Evolutionary conservation across 2,329 filamentous ascomycete species (phyloP), one percentile per base, ranked within the genome.

Genomic region (Arthrobotrys iridis): DNA sequence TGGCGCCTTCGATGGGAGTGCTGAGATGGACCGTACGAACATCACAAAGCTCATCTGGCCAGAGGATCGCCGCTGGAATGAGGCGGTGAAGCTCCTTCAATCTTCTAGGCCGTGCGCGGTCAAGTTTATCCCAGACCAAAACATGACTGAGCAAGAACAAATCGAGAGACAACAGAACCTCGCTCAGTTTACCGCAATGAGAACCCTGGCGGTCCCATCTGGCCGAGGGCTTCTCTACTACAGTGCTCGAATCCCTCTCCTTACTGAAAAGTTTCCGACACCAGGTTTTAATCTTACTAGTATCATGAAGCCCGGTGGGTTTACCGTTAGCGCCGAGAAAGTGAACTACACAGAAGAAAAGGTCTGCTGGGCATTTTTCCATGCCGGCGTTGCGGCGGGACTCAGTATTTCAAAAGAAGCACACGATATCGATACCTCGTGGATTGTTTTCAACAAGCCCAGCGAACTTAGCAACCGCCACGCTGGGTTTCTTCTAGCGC

Each of bases 381-480:
- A 99, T 81, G 93, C 96, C 71, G 95, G 95, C 4, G 94, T 96
- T 28, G 91, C 94, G n/a, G 92, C 92, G 22, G 95, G 95, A 2
- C 84, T 99, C 24, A 92, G 93, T 68, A 96, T 99, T 59, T 97
- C 95, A 4, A 90, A 90, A 10, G 87, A 92, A 66, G 94, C 93
- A 2, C 93, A 93, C 80, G 94, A 94, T 2, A 98, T 99, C 77
- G 95, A 99, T 80, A 97, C 93, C 0, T 98, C 94, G 0, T 99
- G 96, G 96, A 97, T 99, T 78, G 87, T 97, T 33, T 99, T 96
- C 85, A 99, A 99, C 84, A 97, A 97, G 81, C 94, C 95, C 0
- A 87, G 89, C 37, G 95, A 99, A 62, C 86, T 97, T 11, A 97
- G 91, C 77, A 97, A 98, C 80, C 88, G 95, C n/a, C 95, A 99